Conservation (phyloP, 805 yeast species). For the Candida vaughaniae region DNA sequence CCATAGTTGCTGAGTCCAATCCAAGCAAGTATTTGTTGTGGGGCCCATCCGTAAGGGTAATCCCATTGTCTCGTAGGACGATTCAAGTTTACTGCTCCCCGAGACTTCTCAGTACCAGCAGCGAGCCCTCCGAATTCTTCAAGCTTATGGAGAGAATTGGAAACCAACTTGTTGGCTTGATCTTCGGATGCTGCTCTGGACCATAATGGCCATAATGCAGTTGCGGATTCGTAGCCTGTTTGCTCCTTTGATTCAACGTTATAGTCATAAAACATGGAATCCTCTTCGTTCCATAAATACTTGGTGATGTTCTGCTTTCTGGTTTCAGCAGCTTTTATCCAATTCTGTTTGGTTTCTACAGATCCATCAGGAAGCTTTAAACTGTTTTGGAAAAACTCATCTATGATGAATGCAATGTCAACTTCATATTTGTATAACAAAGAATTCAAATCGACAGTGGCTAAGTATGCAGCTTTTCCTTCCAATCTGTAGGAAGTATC, state of each 20-base stretch:
- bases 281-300: slow-evolving; percentile 81
- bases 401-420: slow-evolving; percentile 71
- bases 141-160: slow-evolving; percentile 59
- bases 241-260: slow-evolving; percentile 57
- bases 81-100: slow-evolving; percentile 67
- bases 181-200: slow-evolving; percentile 61
- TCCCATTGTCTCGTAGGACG: slow-evolving; percentile 98
- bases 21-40: slow-evolving; percentile 96
- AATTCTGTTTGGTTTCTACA: slow-evolving; percentile 48
- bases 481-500: slow-evolving; percentile 91
- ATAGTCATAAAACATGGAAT: slow-evolving; percentile 81
- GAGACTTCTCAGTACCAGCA: slow-evolving; percentile 72
- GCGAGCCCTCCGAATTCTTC: slow-evolving; percentile 90
- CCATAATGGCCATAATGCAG: slow-evolving; percentile 93
- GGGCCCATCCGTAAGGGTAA: slow-evolving; percentile 98
- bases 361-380: slow-evolving; percentile 24
- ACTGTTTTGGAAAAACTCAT: slow-evolving; percentile 52
- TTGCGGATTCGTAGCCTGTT: slow-evolving; percentile 76
- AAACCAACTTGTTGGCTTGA: slow-evolving; percentile 66
- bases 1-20: slow-evolving; percentile 77
- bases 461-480: slow-evolving; percentile 84
- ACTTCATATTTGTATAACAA: slow-evolving; percentile 84
- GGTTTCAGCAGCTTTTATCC: slow-evolving; percentile 57
- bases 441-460: slow-evolving; percentile 86
- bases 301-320: slow-evolving; percentile 59